Evolutionary conservation across 2,329 filamentous ascomycete genomes (phyloP), one percentile per base, ranked within the genome.

Genomic region (Fusarium vanettenii): DNA sequence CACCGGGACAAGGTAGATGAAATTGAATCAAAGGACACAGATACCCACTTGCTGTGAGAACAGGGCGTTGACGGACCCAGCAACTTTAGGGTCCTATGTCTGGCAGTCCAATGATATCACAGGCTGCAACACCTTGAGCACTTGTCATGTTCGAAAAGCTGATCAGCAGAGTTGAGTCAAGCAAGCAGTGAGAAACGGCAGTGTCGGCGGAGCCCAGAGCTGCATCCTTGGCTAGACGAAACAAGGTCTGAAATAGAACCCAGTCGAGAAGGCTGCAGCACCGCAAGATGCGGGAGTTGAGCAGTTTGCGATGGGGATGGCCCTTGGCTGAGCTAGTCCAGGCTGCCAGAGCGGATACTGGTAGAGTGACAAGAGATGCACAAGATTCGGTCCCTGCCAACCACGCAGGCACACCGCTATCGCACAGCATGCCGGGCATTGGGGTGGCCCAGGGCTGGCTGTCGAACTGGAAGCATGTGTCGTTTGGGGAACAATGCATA

Each of bases 251-350:
- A 66, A 67, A 61, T 65, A 67, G 60, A 64, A 67, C 48, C 59
- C 64, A 45, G 37, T 63, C 29, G 41, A 65, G 41, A 70, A 67
- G 64, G 60, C 71, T 66, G 65, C 39, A 43, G 61, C 64, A 70
- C 50, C 64, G 52, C 62, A 29, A 39, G 37, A 60, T 61, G 62
- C 50, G 60, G 43, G 60, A 29, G 27, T 43, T 45, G 35, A 63
- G 39, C 22, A 59, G 61, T 59, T 62, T 67, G 43, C 43, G 55
- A 69, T 67, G 60, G 60, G 25, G 55, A 56, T 45, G 27, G 52
- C 20, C 43, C 41, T 65, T 55, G 56, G 45, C 64, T 41, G 31
- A 56, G 45, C 37, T 57, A 45, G 41, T 50, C 37, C 31, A 57
- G 43, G 20, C 25, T n/a, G 48, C 59, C 39, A 43, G 31, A 61